Base-by-base conservation (phyloP, 2,329 filamentous ascomycete genomes). In the Trichoderma hamatum region DNA sequence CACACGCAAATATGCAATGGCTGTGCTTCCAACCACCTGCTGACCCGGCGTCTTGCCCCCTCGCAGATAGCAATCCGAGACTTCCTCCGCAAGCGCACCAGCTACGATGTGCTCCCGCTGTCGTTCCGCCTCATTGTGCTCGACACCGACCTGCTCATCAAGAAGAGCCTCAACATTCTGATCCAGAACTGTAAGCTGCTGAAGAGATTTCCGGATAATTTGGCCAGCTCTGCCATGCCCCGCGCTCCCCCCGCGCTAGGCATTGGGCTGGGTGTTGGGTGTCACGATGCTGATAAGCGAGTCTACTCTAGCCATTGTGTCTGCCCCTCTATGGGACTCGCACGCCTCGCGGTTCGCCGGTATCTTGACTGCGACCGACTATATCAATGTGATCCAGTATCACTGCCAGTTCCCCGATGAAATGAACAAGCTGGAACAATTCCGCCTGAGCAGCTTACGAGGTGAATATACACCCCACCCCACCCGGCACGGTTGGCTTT, bases 301-400 rank as follows among this genome's bases (percentile, higher is more conserved):
- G 3, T 55, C 56, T 46, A 9, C 21, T 52, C 43, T 30, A 98
- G 95, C 93, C 77, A 99, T 99, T 78, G 96, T 99, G 68, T 99
- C 96, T 34, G 96, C 96, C 64, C 96, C 96, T 62, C 84, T 99
- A 72, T 99, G 96, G 96, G 94, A 99, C 80, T 97, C 95, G 30
- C 91, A 92, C 73, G 92, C 90, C 4, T 97, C 94, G 30, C 93
- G 92, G 43, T 99, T 98, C 80, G 96, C 95, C 51, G 96, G 96
- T 49, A 88, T 99, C 60, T 86, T 99, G 73, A 99, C 96, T 32
- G 96, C 94, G 72, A 97, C 94, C 71, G 96, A 99, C 82, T 99
- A 96, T 80, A 96, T 99, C 82, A 99, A 99, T 77, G 91, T 99
- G 69, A 97, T 99, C 51, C 95, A 98, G 79, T 99, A 99, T 82